Evolutionary conservation across 2,329 filamentous ascomycete species (phyloP), one percentile per base, ranked within the genome.

Genomic region (Escovopsis sp.): DNA sequence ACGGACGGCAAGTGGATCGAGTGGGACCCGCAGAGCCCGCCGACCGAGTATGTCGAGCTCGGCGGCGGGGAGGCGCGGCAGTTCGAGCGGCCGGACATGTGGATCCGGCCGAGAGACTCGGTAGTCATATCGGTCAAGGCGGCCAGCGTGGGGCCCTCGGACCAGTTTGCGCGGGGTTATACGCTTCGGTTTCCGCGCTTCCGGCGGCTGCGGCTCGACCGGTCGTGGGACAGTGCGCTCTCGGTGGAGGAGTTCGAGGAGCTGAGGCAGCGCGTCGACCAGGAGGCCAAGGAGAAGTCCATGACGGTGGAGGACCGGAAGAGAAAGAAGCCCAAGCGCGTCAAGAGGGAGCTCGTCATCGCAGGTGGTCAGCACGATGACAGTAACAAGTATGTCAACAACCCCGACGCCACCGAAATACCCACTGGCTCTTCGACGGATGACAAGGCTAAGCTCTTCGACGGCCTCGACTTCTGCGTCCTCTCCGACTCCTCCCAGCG

Each of bases 171-270:
- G 7, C 73, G 73, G 13, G 72, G 72, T 1, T 63, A 79, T 41
- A 96, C 90, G 0, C 61, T 98, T 27, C 77, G 90, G 1, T 98
- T 98, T 47, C 90, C 90, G 2, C 76, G 90, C 1, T 94, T 96
- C 57, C 85, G 85, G 42, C 70, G 68, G 26, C 59, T 96, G 5
- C 73, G 86, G 4, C 66, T 71, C n/a, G 90, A 96, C 55, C 85
- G 87, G 45, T 65, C 69, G 37, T 98, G 90, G 88, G 68, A 81
- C 33, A 73, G 74, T 25, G 83, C 84, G 0, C 63, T 96, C 3
- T 82, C 82, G 1, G 62, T 84, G 2, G 72, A 83, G 31, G 82
- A 86, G 31, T 94, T 94, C 47, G 58, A 77, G 14, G 70, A 78
- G 7, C 58, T 94, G 13, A 79, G 81, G 43, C 62, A 63, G 5